Evolutionary conservation across 305 asterid genomes (phyloP).

Genomic region (Plantago lanceolata): DNA sequence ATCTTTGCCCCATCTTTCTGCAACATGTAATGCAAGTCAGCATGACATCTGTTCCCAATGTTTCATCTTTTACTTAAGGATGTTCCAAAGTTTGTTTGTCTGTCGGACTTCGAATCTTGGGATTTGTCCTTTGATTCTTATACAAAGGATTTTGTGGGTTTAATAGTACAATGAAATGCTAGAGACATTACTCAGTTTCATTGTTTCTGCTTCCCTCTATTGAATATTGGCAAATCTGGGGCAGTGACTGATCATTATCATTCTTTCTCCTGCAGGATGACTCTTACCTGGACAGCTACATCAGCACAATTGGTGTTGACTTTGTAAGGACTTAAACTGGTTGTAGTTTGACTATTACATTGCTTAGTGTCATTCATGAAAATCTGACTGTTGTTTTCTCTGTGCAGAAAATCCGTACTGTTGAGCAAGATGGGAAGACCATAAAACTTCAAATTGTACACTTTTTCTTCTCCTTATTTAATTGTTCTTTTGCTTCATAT

Average conservation of each 20-base stretch:
- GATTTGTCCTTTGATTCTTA: not conserved
- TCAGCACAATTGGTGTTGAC: conserved; percentile 94
- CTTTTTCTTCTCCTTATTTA: not conserved
- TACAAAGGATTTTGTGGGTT: not conserved
- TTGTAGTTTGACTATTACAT: conserved; percentile 1
- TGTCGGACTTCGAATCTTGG: too few relatives aligned
- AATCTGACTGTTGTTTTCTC: conserved; percentile 17
- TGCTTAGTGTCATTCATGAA: conserved; percentile 16
- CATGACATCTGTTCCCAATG: too few relatives aligned
- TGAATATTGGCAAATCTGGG: conserved; percentile 13
- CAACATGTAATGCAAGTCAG: too few relatives aligned
- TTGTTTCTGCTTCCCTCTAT: not conserved
- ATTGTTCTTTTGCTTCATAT: too few relatives aligned
- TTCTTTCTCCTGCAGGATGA: conserved; percentile 59
- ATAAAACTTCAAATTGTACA: conserved; percentile 84
- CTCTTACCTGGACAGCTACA: conserved; percentile 85
- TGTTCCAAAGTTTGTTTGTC: too few relatives aligned
- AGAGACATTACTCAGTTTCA: not conserved
- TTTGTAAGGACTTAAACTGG: conserved; percentile 51
- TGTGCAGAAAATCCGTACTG: conserved; percentile 87
- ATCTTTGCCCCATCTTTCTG: too few relatives aligned
- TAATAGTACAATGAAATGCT: not conserved
- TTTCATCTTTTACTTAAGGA: too few relatives aligned
- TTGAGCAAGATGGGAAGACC: conserved; percentile 90
- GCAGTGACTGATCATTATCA: conserved; percentile 13